These are phyloP conservation scores for Carex littledalei DNA, from an alignment of 176 grass and related monocot species.

Conservation along the genomic window DNA sequence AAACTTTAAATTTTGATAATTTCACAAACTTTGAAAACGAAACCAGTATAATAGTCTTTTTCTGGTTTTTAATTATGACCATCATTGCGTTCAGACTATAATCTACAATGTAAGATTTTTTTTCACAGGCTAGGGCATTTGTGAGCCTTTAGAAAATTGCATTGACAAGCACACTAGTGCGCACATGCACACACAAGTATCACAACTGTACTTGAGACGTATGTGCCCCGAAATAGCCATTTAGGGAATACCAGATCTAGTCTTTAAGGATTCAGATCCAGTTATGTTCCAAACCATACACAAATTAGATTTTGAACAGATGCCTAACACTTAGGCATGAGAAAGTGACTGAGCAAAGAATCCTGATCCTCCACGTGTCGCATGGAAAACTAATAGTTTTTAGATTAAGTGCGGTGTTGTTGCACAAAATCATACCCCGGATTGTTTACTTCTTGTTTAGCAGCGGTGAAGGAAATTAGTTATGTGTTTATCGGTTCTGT, in stretches of 20 bases:
- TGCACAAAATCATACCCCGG: neutral
- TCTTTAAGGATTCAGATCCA: slow-evolving; percentile 21
- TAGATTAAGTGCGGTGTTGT: neutral
- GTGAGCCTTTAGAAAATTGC: neutral
- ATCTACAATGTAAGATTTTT: neutral
- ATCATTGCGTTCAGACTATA: neutral
- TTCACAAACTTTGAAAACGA: neutral
- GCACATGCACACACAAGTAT: neutral
- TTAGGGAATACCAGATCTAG: slow-evolving; percentile 14
- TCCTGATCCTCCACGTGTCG: neutral
- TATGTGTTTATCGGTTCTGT: too few species aligned
- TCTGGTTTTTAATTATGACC: neutral
- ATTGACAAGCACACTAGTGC: slow-evolving; percentile 3
- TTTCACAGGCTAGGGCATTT: neutral
- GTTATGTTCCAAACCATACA: neutral
- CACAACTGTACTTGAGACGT: neutral
- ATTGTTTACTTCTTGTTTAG: too few species aligned
- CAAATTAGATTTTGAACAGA: slow-evolving; percentile 4
- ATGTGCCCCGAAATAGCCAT: neutral
- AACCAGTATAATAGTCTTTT: neutral
- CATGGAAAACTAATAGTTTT: neutral
- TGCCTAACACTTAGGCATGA: slow-evolving; percentile 19
- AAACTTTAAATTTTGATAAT: neutral
- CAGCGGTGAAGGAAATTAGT: too few species aligned
- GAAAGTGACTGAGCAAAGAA: slow-evolving; percentile 1